phyloP scores from a whole-genome alignment of 176 grass and related monocot genomes.

The Raddia guianensis region DNA sequence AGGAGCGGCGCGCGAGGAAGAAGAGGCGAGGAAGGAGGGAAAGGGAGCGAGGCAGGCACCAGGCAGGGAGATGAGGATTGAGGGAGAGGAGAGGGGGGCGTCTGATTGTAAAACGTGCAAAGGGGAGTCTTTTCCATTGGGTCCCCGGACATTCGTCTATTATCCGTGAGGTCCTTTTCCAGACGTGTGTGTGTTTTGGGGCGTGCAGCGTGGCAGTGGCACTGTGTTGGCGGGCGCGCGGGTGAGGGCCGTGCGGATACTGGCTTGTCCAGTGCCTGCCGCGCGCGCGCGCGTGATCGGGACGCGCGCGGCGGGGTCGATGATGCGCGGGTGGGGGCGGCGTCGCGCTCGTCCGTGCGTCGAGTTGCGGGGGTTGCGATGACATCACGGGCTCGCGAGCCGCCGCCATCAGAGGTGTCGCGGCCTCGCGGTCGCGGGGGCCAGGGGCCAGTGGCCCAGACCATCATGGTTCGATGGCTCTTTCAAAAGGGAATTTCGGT shows the following conservation, averaged over 20 bases:
- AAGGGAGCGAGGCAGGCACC: neutral
- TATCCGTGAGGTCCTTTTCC: neutral
- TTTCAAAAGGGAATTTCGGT: neutral
- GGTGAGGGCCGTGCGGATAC: neutral
- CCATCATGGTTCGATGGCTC: neutral
- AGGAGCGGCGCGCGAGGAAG: neutral
- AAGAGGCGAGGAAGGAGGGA: conserved; percentile 1
- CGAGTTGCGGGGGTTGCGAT: neutral
- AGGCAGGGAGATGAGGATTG: neutral
- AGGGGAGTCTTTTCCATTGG: neutral
- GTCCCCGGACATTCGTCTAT: neutral
- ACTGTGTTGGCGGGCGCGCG: neutral
- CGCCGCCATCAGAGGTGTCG: neutral
- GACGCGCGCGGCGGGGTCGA: conserved; percentile 5
- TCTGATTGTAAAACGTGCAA: conserved; percentile 42
- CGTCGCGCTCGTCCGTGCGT: neutral
- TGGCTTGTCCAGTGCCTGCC: neutral
- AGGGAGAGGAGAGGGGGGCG: neutral
- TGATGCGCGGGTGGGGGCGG: neutral
- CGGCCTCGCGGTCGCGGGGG: too few relatives aligned
- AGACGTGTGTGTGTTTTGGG: neutral
- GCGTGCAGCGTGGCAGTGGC: neutral
- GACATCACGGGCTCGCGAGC: conserved; percentile 13
- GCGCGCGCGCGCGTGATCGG: neutral
- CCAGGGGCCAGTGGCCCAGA: neutral